Evolutionary conservation across 140 eudicot species (phyloP), one percentile per base, ranked within the genome.

Genomic region (Ambrosia hybrid): DNA sequence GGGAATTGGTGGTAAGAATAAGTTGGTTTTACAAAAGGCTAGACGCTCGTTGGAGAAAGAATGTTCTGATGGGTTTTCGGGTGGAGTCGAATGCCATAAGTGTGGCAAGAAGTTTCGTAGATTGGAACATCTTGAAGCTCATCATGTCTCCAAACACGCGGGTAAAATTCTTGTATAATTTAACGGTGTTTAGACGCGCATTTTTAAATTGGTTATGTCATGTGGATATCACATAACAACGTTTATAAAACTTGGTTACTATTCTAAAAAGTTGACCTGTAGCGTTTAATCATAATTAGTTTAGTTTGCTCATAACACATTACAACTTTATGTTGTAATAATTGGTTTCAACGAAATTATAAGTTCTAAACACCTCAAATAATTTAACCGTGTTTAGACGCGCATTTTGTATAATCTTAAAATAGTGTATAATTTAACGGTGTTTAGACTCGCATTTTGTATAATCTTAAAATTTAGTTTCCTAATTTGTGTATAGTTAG

Each of bases 111-210:
- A 80, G 68, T 93, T 90, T 79, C 74, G 77, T 36, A 87, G 83
- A 60, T 85, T 82, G 91, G 97, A 89, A 34, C 80, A 85, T 76
- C 97, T 93, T 80, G 98, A 93, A 77, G 81, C 88, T 14, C 98
- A 93, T 73, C 96, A 93, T 80, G 86, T 89, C 15, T 84, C 96
- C 9, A 90, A 89, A 80, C 98, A 93, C 81, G 98, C 98, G 74
- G 98, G 98, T 90, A 76, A 64, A 10, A 30, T 57, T 69, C 51
- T 66, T 41, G 49, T 66, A 21, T 21, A 9, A 1, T n/a, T 53
- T 14, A 21, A 57, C n/a, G 34, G 9, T 13, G 58, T 9, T 58
- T 17, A 6, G 26, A 21, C 1, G 13, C 6, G 37, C 8, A 0
- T 57, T 16, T 16, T 17, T 6, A 57, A 16, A 57, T 13, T 17